These are phyloP conservation scores for Exophiala sideris DNA, from an alignment of 2,329 filamentous ascomycete species.

Conservation along the genomic window DNA sequence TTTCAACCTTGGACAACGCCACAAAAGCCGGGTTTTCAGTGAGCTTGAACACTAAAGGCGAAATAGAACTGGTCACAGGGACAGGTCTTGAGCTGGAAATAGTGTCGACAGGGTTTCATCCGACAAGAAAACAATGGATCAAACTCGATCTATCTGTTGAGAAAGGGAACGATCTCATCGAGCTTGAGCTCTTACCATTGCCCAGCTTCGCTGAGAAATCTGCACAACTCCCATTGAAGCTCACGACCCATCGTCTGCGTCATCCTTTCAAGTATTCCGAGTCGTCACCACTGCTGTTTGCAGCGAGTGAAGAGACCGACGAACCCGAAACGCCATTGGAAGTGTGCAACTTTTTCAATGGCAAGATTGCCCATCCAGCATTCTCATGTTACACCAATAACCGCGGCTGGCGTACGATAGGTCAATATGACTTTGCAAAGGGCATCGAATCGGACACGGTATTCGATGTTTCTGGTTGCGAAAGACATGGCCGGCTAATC, in stretches of 20 bases:
- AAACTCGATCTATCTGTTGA: background rate
- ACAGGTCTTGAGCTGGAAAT: background rate
- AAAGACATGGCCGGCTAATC: conserved; percentile 30
- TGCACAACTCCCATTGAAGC: too few species aligned
- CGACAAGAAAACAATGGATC: background rate
- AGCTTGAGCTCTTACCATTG: background rate
- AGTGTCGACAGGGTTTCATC: background rate
- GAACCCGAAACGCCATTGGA: background rate
- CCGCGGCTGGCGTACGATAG: background rate
- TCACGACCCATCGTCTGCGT: too few species aligned
- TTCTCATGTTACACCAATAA: background rate
- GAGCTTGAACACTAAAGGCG: background rate
- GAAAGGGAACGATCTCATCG: background rate
- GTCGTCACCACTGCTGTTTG: background rate
- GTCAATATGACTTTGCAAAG: conserved; percentile 14
- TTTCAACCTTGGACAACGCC: conserved; percentile 9
- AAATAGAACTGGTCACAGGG: conserved; percentile 7
- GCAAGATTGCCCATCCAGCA: conserved; percentile 6
- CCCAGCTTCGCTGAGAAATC: too few species aligned
- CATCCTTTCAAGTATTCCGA: too few species aligned
- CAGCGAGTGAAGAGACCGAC: background rate
- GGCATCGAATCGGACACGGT: conserved; percentile 23
- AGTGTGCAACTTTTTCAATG: conserved; percentile 11
- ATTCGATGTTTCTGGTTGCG: conserved; percentile 30
- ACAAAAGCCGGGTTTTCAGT: conserved; percentile 7